A percentile compares a stretch with the other conserved stretches of the same genome.
Evolutionary conservation across 1,284 basidiomycete genomes (phyloP).

Genomic region (Cryptococcus floricola): DNA sequence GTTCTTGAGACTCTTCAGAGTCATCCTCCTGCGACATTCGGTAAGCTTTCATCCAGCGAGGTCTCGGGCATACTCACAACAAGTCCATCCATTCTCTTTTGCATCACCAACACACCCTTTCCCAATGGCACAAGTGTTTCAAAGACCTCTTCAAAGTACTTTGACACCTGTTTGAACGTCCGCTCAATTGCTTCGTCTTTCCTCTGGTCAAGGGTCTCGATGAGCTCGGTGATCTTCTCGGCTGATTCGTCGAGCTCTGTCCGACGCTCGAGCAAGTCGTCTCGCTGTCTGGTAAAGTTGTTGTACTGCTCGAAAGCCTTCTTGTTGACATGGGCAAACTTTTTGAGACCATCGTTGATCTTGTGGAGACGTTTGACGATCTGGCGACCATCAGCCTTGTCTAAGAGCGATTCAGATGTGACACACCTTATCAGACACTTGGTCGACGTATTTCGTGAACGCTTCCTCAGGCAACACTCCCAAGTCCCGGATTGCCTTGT

Average conservation of each 20-base stretch:
- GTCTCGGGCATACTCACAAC: constrained; percentile 51
- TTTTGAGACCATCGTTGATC: constrained; percentile 88
- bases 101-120: constrained; percentile 84
- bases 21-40: constrained; percentile 40
- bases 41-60: constrained; percentile 3
- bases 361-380: constrained; percentile 84
- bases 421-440: constrained; percentile 74
- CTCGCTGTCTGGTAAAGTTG: constrained; percentile 95
- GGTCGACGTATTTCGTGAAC: constrained; percentile 85
- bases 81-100: constrained; percentile 72
- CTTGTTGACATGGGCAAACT: constrained; percentile 98
- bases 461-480: constrained; percentile 97
- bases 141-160: constrained; percentile 95
- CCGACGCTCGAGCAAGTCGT: constrained; percentile 78
- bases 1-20: constrained; percentile 28
- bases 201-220: constrained; percentile 88
- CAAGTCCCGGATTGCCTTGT: constrained; percentile 88
- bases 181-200: constrained; percentile 98
- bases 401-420: neutral
- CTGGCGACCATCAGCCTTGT: constrained; percentile 50
- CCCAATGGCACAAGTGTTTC: constrained; percentile 96
- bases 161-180: constrained; percentile 96
- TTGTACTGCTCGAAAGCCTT: constrained; percentile 98
- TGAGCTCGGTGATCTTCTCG: constrained; percentile 86
- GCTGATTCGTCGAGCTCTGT: constrained; percentile 88